Conservation (phyloP, 2,329 filamentous ascomycete genomes). For the Albophoma yamanashiensis region DNA sequence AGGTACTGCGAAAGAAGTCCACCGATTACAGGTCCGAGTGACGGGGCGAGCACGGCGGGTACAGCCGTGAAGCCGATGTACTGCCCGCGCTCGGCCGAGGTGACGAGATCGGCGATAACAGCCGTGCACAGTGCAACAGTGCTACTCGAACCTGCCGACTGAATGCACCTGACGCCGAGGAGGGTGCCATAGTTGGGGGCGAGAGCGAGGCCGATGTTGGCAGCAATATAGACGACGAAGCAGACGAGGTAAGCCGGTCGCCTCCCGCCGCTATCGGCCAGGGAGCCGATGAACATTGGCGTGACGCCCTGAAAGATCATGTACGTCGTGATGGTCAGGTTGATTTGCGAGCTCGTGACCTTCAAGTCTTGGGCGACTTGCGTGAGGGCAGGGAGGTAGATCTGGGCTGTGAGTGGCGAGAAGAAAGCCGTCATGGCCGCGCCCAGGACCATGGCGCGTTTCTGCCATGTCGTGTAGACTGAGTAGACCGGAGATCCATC, state of each 20-base stretch:
- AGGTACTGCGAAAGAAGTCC: conserved; percentile 45
- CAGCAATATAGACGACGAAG: conserved; percentile 41
- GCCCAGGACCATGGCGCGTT: conserved; percentile 27
- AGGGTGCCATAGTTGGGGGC: conserved; percentile 38
- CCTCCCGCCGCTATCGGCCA: conserved; percentile 44
- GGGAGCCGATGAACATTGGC: conserved; percentile 43
- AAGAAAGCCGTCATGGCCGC: conserved; percentile 29
- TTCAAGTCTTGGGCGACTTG: conserved; percentile 35
- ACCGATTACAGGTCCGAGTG: conserved; percentile 45
- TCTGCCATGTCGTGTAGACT: conserved; percentile 26
- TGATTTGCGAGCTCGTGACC: conserved; percentile 31
- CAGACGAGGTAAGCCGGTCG: conserved; percentile 42
- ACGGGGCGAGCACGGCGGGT: conserved; percentile 36
- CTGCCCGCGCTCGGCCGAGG: conserved; percentile 48
- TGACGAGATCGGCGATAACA: conserved; percentile 53
- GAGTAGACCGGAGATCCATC: conserved; percentile 19
- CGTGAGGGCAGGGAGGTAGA: conserved; percentile 44
- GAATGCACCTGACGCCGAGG: conserved; percentile 42
- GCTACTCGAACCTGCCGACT: conserved; percentile 46
- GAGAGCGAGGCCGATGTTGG: conserved; percentile 42
- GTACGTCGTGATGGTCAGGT: conserved; percentile 43
- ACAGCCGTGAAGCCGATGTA: conserved; percentile 44
- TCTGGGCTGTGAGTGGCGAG: conserved; percentile 36
- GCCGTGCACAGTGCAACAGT: conserved; percentile 47
- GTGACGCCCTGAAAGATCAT: conserved; percentile 51